Base-by-base conservation (phyloP, 2,329 filamentous ascomycete species). In the Triangularia setosa region DNA sequence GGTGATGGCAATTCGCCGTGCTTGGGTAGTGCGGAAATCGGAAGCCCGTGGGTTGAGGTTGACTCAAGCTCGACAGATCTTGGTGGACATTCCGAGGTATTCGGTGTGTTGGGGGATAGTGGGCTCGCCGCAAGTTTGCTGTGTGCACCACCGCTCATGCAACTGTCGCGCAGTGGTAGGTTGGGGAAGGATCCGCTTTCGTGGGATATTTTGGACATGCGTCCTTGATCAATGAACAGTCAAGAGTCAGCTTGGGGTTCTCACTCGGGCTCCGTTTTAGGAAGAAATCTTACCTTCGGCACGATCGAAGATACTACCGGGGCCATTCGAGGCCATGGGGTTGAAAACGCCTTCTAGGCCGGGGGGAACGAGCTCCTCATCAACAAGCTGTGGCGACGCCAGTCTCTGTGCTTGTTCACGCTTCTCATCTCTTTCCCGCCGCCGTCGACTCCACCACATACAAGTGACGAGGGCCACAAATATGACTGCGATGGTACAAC, bases 401-500 rank as follows among this genome's bases (percentile, higher is more conserved):
- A 61, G 27, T 30, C 58, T 57, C 23, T 65, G 61, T 1, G 40
- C 28, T 12, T 63, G 18, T 11, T 66, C 58, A 30, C 48, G 58
- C 56, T 64, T 65, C 61, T 66, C 64, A 3, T 44, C 40, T 33
- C 64, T 67, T 44, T 61, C 54, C 12, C 63, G 60, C 9, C 58
- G 62, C 1, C 30, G 63, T 14, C 65, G 64, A 25, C 64, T 27
- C 64, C 65, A 69, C 65, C 63, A 67, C 65, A 67, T 65, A 18
- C 35, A 67, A 16, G 59, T 35, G 9, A 52, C 52, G 18, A 69
- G 59, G 14, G 61, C 60, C 9, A 55, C 59, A 30, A 69, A 61
- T 2, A 68, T 53, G 58, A 53, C 60, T n/a, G 61, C 52, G n/a
- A 68, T 58, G 24, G 33, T 55, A 35, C 67, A 68, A n/a, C 61